phyloP scores from a whole-genome alignment of 148 eudicot genomes.

The Linanthus parryae region DNA sequence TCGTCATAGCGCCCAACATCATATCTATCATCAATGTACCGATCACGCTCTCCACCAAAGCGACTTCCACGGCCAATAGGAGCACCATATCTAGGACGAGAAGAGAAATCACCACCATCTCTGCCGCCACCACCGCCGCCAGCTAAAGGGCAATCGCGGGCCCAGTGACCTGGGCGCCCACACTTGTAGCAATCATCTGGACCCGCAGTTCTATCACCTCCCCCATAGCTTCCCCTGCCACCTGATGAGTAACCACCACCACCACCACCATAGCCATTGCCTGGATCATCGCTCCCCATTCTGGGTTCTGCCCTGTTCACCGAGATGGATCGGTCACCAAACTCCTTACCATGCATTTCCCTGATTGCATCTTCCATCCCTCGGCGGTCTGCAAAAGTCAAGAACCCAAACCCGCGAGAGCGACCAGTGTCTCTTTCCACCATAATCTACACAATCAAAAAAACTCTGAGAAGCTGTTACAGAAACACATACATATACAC shows the following conservation, averaged over 20 bases:
- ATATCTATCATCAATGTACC: slow-evolving; percentile 28
- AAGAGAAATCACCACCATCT: slow-evolving; percentile 33
- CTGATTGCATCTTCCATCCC: slow-evolving; percentile 66
- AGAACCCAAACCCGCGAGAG: slow-evolving; percentile 69
- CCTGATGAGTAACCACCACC: slow-evolving; percentile 44
- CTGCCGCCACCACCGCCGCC: slow-evolving; percentile 55
- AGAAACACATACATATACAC: too few relatives aligned
- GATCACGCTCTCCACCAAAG: slow-evolving; percentile 24
- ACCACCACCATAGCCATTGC: slow-evolving; percentile 30
- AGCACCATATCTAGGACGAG: slow-evolving; percentile 27
- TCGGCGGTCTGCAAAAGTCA: slow-evolving; percentile 60
- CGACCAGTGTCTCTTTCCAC: slow-evolving; percentile 64
- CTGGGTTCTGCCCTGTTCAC: slow-evolving; percentile 35
- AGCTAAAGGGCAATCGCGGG: slow-evolving; percentile 58
- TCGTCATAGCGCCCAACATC: slow-evolving; percentile 26
- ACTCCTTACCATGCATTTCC: slow-evolving; percentile 51
- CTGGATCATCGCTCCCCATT: slow-evolving; percentile 38
- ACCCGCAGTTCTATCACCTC: slow-evolving; percentile 36
- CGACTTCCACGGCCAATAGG: slow-evolving; percentile 28
- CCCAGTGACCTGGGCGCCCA: slow-evolving; percentile 65
- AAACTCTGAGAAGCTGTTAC: not conserved
- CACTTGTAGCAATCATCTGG: slow-evolving; percentile 66
- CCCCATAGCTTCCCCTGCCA: slow-evolving; percentile 43
- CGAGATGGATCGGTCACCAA: slow-evolving; percentile 29
- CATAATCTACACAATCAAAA: slow-evolving; percentile 58